Evolutionary conservation across 2,329 filamentous ascomycete genomes (phyloP), one percentile per base, ranked within the genome.

Genomic region (Sclerotinia glacialis): DNA sequence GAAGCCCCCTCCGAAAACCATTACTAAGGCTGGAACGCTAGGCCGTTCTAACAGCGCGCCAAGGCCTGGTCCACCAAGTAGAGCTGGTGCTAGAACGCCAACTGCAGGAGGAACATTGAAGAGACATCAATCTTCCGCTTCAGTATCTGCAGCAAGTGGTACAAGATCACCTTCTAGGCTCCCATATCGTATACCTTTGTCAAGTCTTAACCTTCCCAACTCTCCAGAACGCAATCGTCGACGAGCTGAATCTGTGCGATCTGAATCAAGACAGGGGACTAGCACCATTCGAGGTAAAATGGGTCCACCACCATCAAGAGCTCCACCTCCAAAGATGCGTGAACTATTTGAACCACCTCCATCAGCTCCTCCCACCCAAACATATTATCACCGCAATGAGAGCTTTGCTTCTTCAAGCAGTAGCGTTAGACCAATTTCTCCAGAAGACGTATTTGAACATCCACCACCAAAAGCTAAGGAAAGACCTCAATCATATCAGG

Each of bases 241-340:
- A 44, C 79, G 21, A 72, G 73, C 65, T 46, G 63, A 59, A 52
- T 47, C 54, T 31, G 23, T 37, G 0, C 63, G 72, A 55, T 62
- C 72, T 66, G 69, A 73, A 58, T 70, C 72, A 37, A 73, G 69
- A 63, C 70, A 72, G 28, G 72, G 72, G 34, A 67, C 79, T 55
- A 52, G 79, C 78, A 71, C 79, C 56, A 68, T 78, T 52, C 74
- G 77, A 28, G 72, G 72, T 47, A 79, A 78, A 68, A 79, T 80
- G 77, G 85, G 83, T 34, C 84, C 85, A 62, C 84, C 85, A 60
- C 77, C 80, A 54, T 78, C 83, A 74, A 83, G 87, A 69, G 89
- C 89, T 1, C 92, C 92, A 46, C 93, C 93, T 16, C 94, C 94
- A 59, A 95, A 93, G 77, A 97, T 98, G 93, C 88, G 94, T 71